Conservation (phyloP, 2,329 filamentous ascomycete genomes). For the Fusarium annulatum region DNA sequence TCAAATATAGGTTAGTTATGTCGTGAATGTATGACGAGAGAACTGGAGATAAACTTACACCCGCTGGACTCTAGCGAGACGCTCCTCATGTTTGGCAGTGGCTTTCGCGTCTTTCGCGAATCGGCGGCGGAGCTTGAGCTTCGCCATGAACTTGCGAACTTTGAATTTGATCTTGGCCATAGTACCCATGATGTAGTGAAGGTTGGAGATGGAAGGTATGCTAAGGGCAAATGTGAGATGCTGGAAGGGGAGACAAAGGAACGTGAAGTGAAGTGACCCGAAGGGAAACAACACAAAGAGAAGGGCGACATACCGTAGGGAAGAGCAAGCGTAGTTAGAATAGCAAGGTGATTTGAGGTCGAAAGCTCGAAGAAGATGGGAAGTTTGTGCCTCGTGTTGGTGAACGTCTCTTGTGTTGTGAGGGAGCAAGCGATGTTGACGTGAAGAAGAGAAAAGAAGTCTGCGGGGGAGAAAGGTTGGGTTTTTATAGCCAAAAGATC, state of each 20-base stretch:
- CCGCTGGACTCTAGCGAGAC: fast-evolving
- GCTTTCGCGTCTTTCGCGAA: fast-evolving
- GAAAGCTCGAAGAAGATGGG: no score
- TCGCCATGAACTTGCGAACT: fast-evolving
- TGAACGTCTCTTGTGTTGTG: no score
- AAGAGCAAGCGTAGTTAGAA: no score
- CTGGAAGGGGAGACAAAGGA: neutral
- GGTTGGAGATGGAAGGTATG: neutral
- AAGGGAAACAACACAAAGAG: neutral
- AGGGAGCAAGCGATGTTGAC: neutral
- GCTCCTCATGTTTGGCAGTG: neutral
- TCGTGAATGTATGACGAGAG: neutral
- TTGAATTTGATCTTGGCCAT: neutral
- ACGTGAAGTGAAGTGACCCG: neutral
- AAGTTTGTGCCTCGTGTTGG: no score
- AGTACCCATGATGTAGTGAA: no score
- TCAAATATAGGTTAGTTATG: neutral
- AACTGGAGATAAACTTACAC: slow-evolving; percentile 20
- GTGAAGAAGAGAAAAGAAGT: neutral
- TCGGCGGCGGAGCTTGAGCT: fast-evolving
- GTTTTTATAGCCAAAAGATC: slow-evolving; percentile 11
- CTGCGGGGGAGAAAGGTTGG: neutral
- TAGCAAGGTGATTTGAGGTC: no score
- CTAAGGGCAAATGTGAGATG: slow-evolving; percentile 5
- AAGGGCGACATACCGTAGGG: slow-evolving; percentile 1